Conservation (phyloP, 2,329 filamentous ascomycete species). For the Claviceps maximensis region DNA sequence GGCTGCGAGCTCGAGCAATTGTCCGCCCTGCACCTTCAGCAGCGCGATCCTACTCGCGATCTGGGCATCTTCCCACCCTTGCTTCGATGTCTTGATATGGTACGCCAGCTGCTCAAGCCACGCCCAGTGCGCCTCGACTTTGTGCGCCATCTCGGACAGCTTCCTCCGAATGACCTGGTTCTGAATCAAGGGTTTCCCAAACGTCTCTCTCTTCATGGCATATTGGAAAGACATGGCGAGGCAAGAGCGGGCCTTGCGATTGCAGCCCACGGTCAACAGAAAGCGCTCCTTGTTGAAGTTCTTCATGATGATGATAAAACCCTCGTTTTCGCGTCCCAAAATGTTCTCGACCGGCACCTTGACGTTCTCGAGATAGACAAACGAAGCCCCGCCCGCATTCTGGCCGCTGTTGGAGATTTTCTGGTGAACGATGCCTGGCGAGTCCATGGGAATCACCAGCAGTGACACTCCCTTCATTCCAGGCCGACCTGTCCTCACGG, state of each 20-base stretch:
- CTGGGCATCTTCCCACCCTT: slow-evolving; percentile 18
- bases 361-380: slow-evolving; percentile 42
- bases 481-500: slow-evolving; percentile 43
- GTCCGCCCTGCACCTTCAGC: slow-evolving; percentile 35
- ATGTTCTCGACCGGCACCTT: slow-evolving; percentile 27
- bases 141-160: slow-evolving; percentile 42
- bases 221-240: slow-evolving; percentile 38
- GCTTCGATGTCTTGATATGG: slow-evolving; percentile 26
- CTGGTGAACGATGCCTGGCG: slow-evolving; percentile 33
- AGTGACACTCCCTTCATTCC: slow-evolving; percentile 42
- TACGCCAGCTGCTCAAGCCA: slow-evolving; percentile 49
- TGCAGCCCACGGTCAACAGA: slow-evolving; percentile 41
- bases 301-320: slow-evolving; percentile 44
- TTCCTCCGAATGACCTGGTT: slow-evolving; percentile 36
- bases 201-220: background rate
- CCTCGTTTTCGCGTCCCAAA: slow-evolving; percentile 27
- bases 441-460: slow-evolving; percentile 39
- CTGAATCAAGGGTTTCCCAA: background rate
- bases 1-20: slow-evolving; percentile 34
- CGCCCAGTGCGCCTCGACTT: slow-evolving; percentile 48
- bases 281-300: slow-evolving; percentile 48
- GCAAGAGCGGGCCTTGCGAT: slow-evolving; percentile 44
- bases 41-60: slow-evolving; percentile 19
- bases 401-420: slow-evolving; percentile 52
- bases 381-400: slow-evolving; percentile 48